These are phyloP conservation scores for Ganoderma sp. DNA, from an alignment of 1,284 basidiomycete genomes.

Conservation along the genomic window DNA sequence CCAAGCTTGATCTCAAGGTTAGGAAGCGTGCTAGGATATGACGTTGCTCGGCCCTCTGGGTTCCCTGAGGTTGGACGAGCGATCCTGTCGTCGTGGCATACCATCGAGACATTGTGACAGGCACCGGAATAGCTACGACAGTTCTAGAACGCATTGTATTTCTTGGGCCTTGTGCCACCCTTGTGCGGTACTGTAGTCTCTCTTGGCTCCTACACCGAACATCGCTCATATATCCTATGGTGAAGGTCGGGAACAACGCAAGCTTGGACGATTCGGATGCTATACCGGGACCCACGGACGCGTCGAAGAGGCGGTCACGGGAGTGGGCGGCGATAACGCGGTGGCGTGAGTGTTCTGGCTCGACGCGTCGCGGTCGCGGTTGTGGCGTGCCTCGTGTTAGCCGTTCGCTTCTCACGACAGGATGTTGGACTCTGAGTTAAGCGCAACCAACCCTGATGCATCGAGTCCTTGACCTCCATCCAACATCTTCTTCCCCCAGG, in stretches of 20 bases:
- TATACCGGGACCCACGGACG: not conserved
- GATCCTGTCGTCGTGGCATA: slow-evolving; percentile 5
- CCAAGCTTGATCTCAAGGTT: not conserved
- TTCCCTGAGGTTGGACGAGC: not conserved
- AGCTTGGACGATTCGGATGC: not conserved
- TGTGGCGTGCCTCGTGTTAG: slow-evolving; percentile 27
- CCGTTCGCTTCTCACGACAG: slow-evolving; percentile 32
- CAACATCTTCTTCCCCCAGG: slow-evolving; percentile 15
- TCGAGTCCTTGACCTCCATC: slow-evolving; percentile 17
- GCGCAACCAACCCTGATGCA: slow-evolving; percentile 23
- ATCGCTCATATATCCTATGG: no score
- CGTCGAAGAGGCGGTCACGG: slow-evolving; percentile 4
- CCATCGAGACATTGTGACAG: slow-evolving; percentile 4
- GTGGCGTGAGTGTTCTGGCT: slow-evolving; percentile 25
- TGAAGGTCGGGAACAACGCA: not conserved
- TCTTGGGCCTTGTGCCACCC: not conserved
- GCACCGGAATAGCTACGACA: not conserved
- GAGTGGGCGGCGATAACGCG: slow-evolving; percentile 23
- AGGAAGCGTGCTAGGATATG: not conserved
- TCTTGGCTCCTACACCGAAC: not conserved
- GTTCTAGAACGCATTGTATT: not conserved
- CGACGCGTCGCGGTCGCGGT: slow-evolving; percentile 29
- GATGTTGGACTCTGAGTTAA: slow-evolving; percentile 34
- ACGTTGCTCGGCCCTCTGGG: not conserved
- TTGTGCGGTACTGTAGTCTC: not conserved